Evolutionary conservation across 148 eudicot genomes (phyloP), one percentile per base, ranked within the genome.

Genomic region (Dianthus caryophyllus): DNA sequence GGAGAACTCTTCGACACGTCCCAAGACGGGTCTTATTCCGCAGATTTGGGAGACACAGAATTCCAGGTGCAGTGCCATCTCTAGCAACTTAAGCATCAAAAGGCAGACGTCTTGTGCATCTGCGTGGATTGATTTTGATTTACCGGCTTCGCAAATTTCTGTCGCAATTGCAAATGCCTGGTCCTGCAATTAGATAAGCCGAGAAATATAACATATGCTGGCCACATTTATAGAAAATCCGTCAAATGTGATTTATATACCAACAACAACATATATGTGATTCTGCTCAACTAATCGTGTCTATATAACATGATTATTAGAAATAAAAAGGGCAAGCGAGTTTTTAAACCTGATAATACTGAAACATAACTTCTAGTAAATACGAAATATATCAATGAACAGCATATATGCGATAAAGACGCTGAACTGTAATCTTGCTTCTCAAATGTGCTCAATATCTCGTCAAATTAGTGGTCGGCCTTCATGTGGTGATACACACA

Each of bases 51-150:
- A 84, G 57, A 94, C 97, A 31, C 89, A 90, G 38, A 77, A 74
- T 77, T 94, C 99, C 79, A 94, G 69, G 71, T 88, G 79, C 68
- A 94, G 75, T 14, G 93, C 82, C 96, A 88, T 88, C 66, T 88
- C 90, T 4, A 83, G 77, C 43, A 88, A 75, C 68, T 87, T 87
- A 29, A 94, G 74, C 76, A 90, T 75, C 60, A 90, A 67, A 61
- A 84, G 67, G 63, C 97, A 94, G 61, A 84, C 79, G 26, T 73
- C 73, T 73, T 82, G 87, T 61, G 81, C 49, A 70, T 86, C 89
- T 64, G 80, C 36, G 21, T 84, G 46, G 18, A 80, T 72, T 69
- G 76, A 84, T 61, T 76, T 86, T 66, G 70, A 69, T 80, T 76
- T 83, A 82, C 77, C 77, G 70, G 84, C 83, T 82, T 86, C 99